A percentile compares a stretch with the other conserved stretches of the same genome.
Evolutionary conservation across 768 basidiomycete genomes (phyloP).

Genomic region (Lactarius pseudohatsudake): DNA sequence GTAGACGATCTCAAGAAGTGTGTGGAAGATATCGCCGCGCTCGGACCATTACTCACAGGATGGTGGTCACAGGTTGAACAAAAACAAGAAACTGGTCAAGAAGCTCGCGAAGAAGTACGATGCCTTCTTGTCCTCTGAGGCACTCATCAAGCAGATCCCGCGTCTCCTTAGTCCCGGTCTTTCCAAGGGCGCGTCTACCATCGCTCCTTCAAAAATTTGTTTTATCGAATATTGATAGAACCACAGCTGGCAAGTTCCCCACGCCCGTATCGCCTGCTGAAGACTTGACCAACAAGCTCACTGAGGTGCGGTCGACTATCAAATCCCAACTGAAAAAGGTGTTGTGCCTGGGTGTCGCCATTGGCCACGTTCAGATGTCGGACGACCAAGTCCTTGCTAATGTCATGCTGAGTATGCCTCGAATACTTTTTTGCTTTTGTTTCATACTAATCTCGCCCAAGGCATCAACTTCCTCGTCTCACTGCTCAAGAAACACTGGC

Average conservation of each 20-base stretch:
- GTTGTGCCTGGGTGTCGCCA: conserved; percentile 96
- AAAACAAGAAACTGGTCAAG: conserved; percentile 99
- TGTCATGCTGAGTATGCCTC: conserved; percentile 86
- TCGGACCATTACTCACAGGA: not conserved
- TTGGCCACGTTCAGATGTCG: conserved; percentile 96
- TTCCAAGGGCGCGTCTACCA: conserved; percentile 74
- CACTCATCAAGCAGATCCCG: conserved; percentile 99
- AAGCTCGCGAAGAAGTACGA: conserved; percentile 99
- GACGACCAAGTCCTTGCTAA: conserved; percentile 97
- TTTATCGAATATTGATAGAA: not conserved
- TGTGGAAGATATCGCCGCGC: conserved; percentile 27
- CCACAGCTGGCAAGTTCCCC: conserved; percentile 95
- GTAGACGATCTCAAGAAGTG: conserved; percentile 99
- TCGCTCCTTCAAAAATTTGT: not conserved
- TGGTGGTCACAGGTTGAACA: conserved; percentile 72
- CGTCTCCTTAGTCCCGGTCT: conserved; percentile 99
- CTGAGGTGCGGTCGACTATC: conserved; percentile 97
- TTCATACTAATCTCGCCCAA: conserved; percentile 34
- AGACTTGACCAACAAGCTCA: conserved; percentile 86
- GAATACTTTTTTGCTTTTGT: not conserved
- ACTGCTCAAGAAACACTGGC: conserved; percentile 99
- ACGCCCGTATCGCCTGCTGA: conserved; percentile 93
- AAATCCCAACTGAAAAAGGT: conserved; percentile 99
- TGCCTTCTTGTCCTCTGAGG: conserved; percentile 95
- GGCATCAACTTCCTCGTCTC: conserved; percentile 99